Base-by-base conservation (phyloP, 495 filamentous ascomycete genomes). In the Mycothermus thermophilus region DNA sequence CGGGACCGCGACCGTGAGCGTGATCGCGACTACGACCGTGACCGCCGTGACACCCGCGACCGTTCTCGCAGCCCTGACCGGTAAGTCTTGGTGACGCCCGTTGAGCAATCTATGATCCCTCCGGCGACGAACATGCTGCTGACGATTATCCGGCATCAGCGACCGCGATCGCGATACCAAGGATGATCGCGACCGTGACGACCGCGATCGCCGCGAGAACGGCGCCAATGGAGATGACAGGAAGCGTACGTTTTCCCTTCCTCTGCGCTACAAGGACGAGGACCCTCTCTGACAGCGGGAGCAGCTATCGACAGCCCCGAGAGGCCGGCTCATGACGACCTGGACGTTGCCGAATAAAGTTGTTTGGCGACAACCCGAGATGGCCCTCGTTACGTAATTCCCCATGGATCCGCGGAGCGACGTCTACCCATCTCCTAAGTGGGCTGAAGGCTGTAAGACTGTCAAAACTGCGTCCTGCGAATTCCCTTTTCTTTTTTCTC, bases 271-370 rank as follows among this genome's bases (percentile, higher is more conserved):
- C 29, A 26, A 29, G 16, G 24, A 18, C 15, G 13, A 15, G 26
- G n/a, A n/a, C n/a, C n/a, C n/a, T n/a, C 30, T 28, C 43, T 59
- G 30, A 58, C 42, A 37, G 21, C 27, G 1, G 5, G 20, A 25
- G 10, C 35, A 66, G 65, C 73, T 52, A 61, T 79, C 55, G 82
- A 88, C 30, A 79, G 82, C 43, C 78, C 83, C 9, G 52, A 54
- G 31, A 72, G 79, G 38, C 79, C 86, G 34, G 79, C 77, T 46
- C 87, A 94, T 55, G 92, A 97, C 61, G 90, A 97, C 55, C 72
- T 97, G 50, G 90, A 97, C 59, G 87, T 87, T 57, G 90, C 87
- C 55, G 90, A 96, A 72, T 93, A 25, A 30, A 23, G 16, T 27
- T 21, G n/a, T 20, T 32, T n/a, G n/a, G n/a, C n/a, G n/a, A n/a